phyloP scores from a whole-genome alignment of 1,284 basidiomycete species.

The Sanguinoderma infundibulare region DNA sequence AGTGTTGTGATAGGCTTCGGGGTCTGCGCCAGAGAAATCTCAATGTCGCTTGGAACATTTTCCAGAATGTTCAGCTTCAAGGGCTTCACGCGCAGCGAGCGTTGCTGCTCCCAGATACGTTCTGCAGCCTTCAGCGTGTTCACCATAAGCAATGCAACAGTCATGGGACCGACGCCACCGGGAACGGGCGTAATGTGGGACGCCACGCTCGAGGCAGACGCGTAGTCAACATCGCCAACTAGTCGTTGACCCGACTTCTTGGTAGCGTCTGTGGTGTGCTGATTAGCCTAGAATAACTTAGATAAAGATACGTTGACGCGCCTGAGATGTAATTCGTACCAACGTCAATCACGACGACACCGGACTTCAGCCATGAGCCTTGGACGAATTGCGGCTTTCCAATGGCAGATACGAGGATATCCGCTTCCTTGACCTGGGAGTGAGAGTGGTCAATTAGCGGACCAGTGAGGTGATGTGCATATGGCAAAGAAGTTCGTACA shows the following conservation, averaged over 20 bases:
- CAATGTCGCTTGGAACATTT: constrained; percentile 95
- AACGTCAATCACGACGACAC: constrained; percentile 94
- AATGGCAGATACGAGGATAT: constrained; percentile 94
- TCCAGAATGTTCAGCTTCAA: constrained; percentile 80
- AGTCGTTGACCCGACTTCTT: constrained; percentile 97
- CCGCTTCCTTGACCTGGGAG: constrained; percentile 78
- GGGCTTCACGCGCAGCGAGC: constrained; percentile 75
- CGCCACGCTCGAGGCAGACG: constrained; percentile 77
- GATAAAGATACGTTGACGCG: constrained; percentile 32
- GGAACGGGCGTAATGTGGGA: constrained; percentile 97
- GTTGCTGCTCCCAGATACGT: constrained; percentile 74
- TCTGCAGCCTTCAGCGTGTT: constrained; percentile 91
- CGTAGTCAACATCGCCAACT: constrained; percentile 95
- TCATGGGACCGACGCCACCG: constrained; percentile 99
- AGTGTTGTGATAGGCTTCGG: constrained; percentile 90
- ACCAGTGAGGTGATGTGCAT: constrained; percentile 9
- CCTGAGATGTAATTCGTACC: constrained; percentile 97
- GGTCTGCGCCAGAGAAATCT: constrained; percentile 93
- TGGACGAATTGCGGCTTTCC: constrained; percentile 91
- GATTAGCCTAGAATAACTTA: not conserved
- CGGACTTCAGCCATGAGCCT: constrained; percentile 95
- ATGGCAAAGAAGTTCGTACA: constrained; percentile 47
- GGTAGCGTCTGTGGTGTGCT: constrained; percentile 60
- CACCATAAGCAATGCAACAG: constrained; percentile 97
- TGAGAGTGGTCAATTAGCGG: constrained; percentile 3